Evolutionary conservation across 1,139 yeast species (phyloP).

Genomic region (Tardiomyces blankii): DNA sequence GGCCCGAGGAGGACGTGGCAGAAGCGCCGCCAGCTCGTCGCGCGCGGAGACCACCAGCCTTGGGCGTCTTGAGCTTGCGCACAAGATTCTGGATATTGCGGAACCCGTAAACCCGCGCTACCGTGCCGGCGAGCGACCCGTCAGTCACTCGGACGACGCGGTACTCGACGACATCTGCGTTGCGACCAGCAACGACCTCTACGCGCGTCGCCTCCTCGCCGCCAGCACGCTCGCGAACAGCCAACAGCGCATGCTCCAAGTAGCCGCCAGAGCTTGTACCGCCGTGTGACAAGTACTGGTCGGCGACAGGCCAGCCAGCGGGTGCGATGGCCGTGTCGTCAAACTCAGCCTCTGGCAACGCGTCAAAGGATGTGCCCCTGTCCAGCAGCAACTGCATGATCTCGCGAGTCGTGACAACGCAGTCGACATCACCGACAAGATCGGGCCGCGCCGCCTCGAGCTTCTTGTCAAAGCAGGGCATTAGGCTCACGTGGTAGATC

Average conservation of each 20-base stretch:
- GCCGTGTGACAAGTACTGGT: constrained; percentile 59
- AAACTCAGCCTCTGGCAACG: constrained; percentile 4
- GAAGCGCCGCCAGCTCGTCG: constrained; percentile 20
- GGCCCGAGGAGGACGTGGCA: constrained; percentile 36
- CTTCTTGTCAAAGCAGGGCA: constrained; percentile 98
- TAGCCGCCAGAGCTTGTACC: constrained; percentile 88
- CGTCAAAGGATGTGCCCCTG: constrained; percentile 23
- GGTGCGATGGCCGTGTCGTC: constrained; percentile 32
- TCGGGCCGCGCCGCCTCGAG: constrained; percentile 89
- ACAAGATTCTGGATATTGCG: constrained; percentile 90
- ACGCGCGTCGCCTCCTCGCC: constrained; percentile 14
- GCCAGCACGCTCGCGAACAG: constrained; percentile 14
- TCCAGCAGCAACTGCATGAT: constrained; percentile 60
- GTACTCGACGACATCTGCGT: constrained; percentile 65
- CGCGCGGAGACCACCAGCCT: constrained; percentile 16
- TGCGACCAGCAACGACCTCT: constrained; percentile 44
- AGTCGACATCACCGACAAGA: constrained; percentile 61
- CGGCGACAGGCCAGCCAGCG: constrained; percentile 44
- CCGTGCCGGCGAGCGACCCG: constrained; percentile 40
- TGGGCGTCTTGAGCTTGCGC: constrained; percentile 53
- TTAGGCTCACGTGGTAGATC: constrained; percentile 70
- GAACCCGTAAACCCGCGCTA: constrained; percentile 83
- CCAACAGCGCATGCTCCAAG: constrained; percentile 25
- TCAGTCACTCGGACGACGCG: constrained; percentile 34
- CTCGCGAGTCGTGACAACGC: constrained; percentile 89